Evolutionary conservation across 2,329 filamentous ascomycete genomes (phyloP).

Genomic region (Arthrobotrys entomopaga): DNA sequence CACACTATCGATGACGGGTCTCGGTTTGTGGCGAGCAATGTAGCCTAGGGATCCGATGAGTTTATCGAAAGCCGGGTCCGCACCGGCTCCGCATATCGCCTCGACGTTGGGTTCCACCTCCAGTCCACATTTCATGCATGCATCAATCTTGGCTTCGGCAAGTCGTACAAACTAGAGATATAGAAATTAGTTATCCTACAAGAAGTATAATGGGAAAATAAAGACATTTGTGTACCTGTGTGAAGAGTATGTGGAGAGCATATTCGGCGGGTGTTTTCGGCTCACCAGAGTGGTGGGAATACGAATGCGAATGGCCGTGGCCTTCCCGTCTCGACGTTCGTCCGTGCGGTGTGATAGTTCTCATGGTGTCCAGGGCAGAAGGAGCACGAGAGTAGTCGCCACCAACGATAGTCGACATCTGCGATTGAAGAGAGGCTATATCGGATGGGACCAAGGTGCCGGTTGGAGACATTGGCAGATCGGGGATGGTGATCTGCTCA

Average conservation of each 20-base stretch:
- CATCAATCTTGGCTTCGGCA: constrained; percentile 94
- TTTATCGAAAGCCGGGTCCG: constrained; percentile 90
- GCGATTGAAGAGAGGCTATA: constrained; percentile 56
- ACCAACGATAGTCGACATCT: constrained; percentile 55
- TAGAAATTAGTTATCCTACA: constrained; percentile 36
- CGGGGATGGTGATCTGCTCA: constrained; percentile 58
- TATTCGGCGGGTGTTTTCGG: constrained; percentile 96
- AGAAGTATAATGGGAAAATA: constrained; percentile 1
- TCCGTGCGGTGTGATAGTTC: constrained; percentile 52
- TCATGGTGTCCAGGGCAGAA: constrained; percentile 53
- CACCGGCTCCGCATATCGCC: constrained; percentile 86
- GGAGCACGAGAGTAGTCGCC: constrained; percentile 36
- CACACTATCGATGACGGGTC: constrained; percentile 92
- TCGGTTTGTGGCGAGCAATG: constrained; percentile 92
- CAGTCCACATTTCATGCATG: constrained; percentile 77
- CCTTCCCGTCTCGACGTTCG: constrained; percentile 57
- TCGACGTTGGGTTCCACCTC: constrained; percentile 87
- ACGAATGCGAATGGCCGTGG: constrained; percentile 74
- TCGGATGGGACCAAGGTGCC: constrained; percentile 55
- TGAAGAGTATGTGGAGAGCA: constrained; percentile 94
- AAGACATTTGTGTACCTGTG: constrained; percentile 71
- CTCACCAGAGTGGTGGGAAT: constrained; percentile 70
- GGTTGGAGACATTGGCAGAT: constrained; percentile 58
- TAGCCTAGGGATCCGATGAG: constrained; percentile 88
- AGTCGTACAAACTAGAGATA: constrained; percentile 81